A percentile compares a stretch with the other conserved stretches of the same genome.
phyloP scores from a whole-genome alignment of 148 eudicot genomes.

The Polygonum aviculare region DNA sequence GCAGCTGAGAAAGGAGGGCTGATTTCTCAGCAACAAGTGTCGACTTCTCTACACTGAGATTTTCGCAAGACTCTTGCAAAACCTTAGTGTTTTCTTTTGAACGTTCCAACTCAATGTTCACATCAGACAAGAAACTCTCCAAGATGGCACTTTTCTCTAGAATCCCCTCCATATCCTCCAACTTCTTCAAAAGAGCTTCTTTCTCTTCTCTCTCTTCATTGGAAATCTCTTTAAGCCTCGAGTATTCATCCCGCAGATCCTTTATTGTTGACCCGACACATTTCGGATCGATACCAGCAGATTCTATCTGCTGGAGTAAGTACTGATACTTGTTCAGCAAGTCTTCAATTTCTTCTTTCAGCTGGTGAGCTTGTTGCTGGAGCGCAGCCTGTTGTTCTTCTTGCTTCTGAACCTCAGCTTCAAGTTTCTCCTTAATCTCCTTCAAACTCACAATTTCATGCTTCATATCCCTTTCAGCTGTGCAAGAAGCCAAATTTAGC shows the following conservation, averaged over 20 bases:
- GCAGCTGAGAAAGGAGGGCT: slow-evolving; percentile 65
- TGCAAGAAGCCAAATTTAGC: slow-evolving; percentile 29
- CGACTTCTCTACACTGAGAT: slow-evolving; percentile 55
- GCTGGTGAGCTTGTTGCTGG: slow-evolving; percentile 37
- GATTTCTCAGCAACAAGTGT: slow-evolving; percentile 61
- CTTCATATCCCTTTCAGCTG: slow-evolving; percentile 41
- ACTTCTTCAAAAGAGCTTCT: slow-evolving; percentile 37
- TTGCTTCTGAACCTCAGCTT: slow-evolving; percentile 57
- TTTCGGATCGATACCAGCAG: slow-evolving; percentile 57
- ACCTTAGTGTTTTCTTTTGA: slow-evolving; percentile 39
- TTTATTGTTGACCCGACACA: slow-evolving; percentile 37
- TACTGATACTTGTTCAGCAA: slow-evolving; percentile 46
- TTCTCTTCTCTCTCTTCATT: slow-evolving; percentile 46
- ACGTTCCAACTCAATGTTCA: slow-evolving; percentile 42
- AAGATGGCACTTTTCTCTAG: slow-evolving; percentile 32
- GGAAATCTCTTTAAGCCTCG: slow-evolving; percentile 42
- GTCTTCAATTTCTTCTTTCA: slow-evolving; percentile 60
- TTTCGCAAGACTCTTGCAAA: slow-evolving; percentile 41
- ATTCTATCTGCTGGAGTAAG: slow-evolving; percentile 49
- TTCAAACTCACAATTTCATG: slow-evolving; percentile 40
- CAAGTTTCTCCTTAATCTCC: slow-evolving; percentile 67
- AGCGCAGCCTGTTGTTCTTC: slow-evolving; percentile 41
- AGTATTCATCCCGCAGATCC: slow-evolving; percentile 57
- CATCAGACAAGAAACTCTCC: slow-evolving; percentile 36
- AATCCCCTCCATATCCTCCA: slow-evolving; percentile 50